Conservation (phyloP, 306 rosid species). For the Rubus parviflorus region DNA sequence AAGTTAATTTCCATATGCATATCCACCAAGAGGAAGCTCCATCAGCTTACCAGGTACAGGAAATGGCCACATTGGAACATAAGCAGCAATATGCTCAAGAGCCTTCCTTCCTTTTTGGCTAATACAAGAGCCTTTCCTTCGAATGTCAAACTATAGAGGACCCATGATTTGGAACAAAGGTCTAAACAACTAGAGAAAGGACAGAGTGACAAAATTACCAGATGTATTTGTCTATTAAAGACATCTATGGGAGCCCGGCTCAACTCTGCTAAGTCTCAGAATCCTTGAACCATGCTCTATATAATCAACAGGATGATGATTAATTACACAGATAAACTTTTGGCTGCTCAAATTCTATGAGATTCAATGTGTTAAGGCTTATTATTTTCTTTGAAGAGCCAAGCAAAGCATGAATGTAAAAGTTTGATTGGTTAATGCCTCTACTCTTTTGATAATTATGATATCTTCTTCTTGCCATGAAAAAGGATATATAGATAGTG, state of each 20-base stretch:
- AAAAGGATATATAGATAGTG: neutral
- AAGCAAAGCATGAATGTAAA: too few species aligned
- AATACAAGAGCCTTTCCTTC: too few species aligned
- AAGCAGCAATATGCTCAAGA: conserved; percentile 86
- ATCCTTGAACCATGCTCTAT: too few species aligned
- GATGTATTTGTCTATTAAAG: conserved; percentile 90
- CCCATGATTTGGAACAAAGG: conserved; percentile 93
- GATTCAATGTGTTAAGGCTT: neutral
- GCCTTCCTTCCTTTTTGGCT: conserved; percentile 96
- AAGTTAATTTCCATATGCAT: neutral
- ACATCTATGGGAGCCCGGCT: conserved; percentile 30
- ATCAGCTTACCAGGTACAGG: conserved; percentile 74
- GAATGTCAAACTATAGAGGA: conserved; percentile 80
- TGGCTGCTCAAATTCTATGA: neutral
- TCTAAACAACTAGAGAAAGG: conserved; percentile 80
- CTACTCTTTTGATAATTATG: neutral
- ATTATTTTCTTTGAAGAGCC: neutral
- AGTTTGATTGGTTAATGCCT: neutral
- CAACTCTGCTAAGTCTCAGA: too few species aligned
- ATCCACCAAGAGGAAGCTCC: conserved; percentile 57
- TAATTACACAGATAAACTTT: neutral
- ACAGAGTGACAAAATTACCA: conserved; percentile 67
- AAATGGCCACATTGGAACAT: conserved; percentile 82
- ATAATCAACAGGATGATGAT: neutral
- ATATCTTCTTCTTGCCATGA: neutral